Evolutionary conservation across 208 protist genomes (phyloP).

Genomic region (Trichomonas tenax): DNA sequence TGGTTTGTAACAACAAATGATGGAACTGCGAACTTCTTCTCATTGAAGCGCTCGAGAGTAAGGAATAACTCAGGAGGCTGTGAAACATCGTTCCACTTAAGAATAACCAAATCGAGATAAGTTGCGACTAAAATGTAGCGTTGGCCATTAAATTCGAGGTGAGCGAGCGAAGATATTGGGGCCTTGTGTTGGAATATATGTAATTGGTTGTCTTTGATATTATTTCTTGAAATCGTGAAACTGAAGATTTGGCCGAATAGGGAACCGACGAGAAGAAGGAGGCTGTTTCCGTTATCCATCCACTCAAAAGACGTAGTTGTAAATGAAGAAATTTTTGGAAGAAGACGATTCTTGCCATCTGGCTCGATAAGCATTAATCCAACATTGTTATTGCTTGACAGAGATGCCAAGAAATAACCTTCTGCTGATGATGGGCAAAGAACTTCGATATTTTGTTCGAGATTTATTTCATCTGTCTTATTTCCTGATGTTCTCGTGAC

Average conservation of each 20-base stretch:
- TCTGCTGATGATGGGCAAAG: not conserved
- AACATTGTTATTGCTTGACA: not conserved
- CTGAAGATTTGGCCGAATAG: not conserved
- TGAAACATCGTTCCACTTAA: not conserved
- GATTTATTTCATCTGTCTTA: not conserved
- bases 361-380: not conserved
- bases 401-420: not conserved
- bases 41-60: not conserved
- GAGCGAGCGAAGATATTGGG: not conserved
- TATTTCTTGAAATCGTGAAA: not conserved
- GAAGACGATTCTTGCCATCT: not conserved
- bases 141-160: not conserved
- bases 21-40: not conserved
- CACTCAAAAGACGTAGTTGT: not conserved
- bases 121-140: not conserved
- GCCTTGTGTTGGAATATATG: not conserved
- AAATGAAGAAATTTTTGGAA: not conserved
- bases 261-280: not conserved
- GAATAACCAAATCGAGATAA: not conserved
- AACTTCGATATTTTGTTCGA: not conserved
- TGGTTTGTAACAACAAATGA: not conserved
- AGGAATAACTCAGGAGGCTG: not conserved
- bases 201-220: not conserved
- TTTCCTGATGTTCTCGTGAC: not conserved
- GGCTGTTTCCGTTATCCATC: not conserved